These are phyloP conservation scores for Paramyrothecium sp. DNA, from an alignment of 2,329 filamentous ascomycete genomes.

Conservation along the genomic window DNA sequence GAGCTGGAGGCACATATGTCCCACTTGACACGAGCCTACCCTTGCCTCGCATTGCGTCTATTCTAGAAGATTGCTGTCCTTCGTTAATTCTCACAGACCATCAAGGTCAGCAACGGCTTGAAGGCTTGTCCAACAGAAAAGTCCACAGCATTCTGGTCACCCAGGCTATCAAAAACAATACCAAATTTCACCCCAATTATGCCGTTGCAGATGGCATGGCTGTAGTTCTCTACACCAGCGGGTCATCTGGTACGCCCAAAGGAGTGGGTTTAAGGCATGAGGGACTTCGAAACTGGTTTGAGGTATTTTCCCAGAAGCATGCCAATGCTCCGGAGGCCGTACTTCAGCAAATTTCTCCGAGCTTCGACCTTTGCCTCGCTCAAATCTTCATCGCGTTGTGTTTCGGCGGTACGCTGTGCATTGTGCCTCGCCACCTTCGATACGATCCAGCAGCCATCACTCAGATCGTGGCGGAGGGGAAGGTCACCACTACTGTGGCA, in stretches of 20 bases:
- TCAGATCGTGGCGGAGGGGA: neutral
- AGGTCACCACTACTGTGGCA: neutral
- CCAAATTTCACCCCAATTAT: neutral
- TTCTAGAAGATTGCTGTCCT: slow-evolving; percentile 27
- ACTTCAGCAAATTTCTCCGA: slow-evolving; percentile 33
- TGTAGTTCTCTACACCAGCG: slow-evolving; percentile 25
- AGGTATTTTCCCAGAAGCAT: slow-evolving; percentile 9
- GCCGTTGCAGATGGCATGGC: slow-evolving; percentile 6
- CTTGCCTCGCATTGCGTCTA: slow-evolving; percentile 21
- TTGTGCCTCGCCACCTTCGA: slow-evolving; percentile 23
- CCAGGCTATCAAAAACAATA: too few relatives aligned
- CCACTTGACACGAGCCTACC: slow-evolving; percentile 33
- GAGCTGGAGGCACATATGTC: slow-evolving; percentile 30
- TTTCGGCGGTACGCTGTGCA: slow-evolving; percentile 28
- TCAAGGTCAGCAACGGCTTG: neutral
- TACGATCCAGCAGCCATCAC: slow-evolving; percentile 25
- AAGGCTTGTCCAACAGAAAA: neutral
- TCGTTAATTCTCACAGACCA: neutral
- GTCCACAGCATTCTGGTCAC: too few relatives aligned
- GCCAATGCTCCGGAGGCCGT: slow-evolving; percentile 15
- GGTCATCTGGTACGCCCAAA: slow-evolving; percentile 31
- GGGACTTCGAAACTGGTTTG: slow-evolving; percentile 19
- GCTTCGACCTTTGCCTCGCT: slow-evolving; percentile 34
- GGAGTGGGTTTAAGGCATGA: slow-evolving; percentile 29
- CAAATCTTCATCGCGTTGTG: slow-evolving; percentile 30